phyloP scores from a whole-genome alignment of 2,329 filamentous ascomycete species.

The Pseudonectria buxi region DNA sequence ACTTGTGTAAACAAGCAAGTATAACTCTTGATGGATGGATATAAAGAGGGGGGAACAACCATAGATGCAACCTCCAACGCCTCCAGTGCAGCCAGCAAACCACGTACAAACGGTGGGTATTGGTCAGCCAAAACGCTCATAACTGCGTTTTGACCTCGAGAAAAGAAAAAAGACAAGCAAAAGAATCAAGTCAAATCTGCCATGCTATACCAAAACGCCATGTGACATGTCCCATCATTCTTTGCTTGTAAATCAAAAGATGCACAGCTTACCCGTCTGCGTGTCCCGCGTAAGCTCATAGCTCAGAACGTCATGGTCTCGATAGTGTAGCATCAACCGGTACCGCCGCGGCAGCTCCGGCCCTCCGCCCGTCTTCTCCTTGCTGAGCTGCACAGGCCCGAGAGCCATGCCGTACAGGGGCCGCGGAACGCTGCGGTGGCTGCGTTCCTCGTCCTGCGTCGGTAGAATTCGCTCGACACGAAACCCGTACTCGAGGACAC shows the following conservation, averaged over 20 bases:
- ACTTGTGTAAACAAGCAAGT: too few relatives aligned
- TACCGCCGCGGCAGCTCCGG: slow-evolving; percentile 42
- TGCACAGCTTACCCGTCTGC: slow-evolving; percentile 28
- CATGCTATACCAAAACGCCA: slow-evolving; percentile 1
- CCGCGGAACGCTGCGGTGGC: slow-evolving; percentile 35
- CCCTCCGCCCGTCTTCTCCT: slow-evolving; percentile 15
- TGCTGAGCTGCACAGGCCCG: slow-evolving; percentile 51
- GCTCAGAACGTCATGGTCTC: slow-evolving; percentile 60
- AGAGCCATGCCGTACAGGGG: slow-evolving; percentile 62
- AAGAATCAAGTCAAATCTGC: slow-evolving; percentile 2
- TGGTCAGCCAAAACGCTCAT: slow-evolving; percentile 1
- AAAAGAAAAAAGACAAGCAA: slow-evolving; percentile 1
- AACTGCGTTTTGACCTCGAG: too few relatives aligned
- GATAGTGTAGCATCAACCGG: slow-evolving; percentile 65
- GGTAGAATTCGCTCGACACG: slow-evolving; percentile 49
- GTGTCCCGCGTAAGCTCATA: slow-evolving; percentile 55
- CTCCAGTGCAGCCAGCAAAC: slow-evolving; percentile 4
- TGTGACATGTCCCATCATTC: too few relatives aligned
- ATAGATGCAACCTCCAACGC: slow-evolving; percentile 2
- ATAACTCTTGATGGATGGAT: too few relatives aligned
- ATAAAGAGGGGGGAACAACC: neutral
- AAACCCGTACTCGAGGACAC: slow-evolving; percentile 36
- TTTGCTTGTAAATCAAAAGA: too few relatives aligned
- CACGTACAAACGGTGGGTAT: slow-evolving; percentile 1
- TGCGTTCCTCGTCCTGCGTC: slow-evolving; percentile 38